Evolutionary conservation across 1,284 basidiomycete species (phyloP).

Genomic region (Chondrostereum purpureum): DNA sequence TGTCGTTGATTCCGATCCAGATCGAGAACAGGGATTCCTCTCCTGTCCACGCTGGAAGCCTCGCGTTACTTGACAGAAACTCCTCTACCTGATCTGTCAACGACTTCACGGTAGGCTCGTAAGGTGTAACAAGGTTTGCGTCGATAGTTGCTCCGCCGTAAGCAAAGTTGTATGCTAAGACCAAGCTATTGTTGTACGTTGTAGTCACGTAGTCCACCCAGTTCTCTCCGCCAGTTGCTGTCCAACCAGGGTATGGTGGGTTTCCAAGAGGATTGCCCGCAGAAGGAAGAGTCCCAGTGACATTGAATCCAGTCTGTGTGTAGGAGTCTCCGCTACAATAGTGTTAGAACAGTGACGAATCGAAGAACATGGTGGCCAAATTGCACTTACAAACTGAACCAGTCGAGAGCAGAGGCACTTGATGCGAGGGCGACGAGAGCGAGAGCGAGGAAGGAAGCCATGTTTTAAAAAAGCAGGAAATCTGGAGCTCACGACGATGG

Average conservation of each 20-base stretch:
- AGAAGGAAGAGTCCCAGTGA: conserved; percentile 33
- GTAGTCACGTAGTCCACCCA: conserved; percentile 49
- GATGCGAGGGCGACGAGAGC: conserved; percentile 10
- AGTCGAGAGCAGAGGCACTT: conserved; percentile 29
- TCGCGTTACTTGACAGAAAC: conserved; percentile 37
- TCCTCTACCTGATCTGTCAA: conserved; percentile 51
- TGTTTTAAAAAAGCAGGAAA: too few relatives aligned
- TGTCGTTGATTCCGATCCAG: conserved; percentile 60
- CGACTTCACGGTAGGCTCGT: conserved; percentile 39
- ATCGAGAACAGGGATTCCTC: conserved; percentile 48
- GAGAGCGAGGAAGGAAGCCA: conserved; percentile 19
- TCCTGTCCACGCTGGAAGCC: conserved; percentile 46
- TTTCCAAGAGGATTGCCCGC: conserved; percentile 50
- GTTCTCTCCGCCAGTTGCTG: conserved; percentile 50
- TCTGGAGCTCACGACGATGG: too few relatives aligned
- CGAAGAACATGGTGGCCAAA: not conserved
- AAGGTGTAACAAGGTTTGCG: conserved; percentile 43
- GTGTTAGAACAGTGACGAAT: not conserved
- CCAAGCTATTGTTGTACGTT: conserved; percentile 42
- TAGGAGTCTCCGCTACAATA: conserved; percentile 45
- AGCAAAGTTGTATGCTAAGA: conserved; percentile 55
- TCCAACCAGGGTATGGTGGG: conserved; percentile 51
- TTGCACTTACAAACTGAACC: conserved; percentile 51
- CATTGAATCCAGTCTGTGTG: conserved; percentile 46
- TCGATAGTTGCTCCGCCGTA: conserved; percentile 58